Base-by-base conservation (phyloP, 2,329 filamentous ascomycete genomes). In the Aureobasidium mangrovei region DNA sequence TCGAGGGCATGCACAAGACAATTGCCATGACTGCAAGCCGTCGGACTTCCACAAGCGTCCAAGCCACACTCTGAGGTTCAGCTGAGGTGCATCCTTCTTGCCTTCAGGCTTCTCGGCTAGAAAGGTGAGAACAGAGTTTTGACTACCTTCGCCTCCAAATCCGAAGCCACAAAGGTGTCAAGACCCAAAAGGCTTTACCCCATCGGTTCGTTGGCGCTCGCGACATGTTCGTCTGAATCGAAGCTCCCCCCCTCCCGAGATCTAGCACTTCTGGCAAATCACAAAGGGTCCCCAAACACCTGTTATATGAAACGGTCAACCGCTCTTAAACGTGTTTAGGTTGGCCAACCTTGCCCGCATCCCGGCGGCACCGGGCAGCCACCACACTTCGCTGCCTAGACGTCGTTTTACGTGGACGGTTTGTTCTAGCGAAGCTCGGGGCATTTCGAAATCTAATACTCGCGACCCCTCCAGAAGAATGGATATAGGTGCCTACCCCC, bases 391-490 rank as follows among this genome's bases (percentile, higher is more conserved):
- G 18, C 18, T 10, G 36, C n/a, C 24, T 44, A 44, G 42, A 29
- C 18, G 42, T 29, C 42, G n/a, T 24, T 7, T n/a, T 7, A 35
- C 18, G 2, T 28, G 5, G 38, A 47, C 44, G 44, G 44, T 38
- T 47, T 27, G 33, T 47, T 38, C 44, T 47, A 47, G 44, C 44
- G 44, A 47, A 47, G 32, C 38, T 38, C 32, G 27, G 44, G 44
- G 44, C 44, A 35, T 7, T 10, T 35, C 32, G 10, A 35, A 35
- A 10, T 35, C 7, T 35, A 7, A 10, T 7, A 35, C 32, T 10
- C 7, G 6, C 10, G 32, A 10, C 10, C 32, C 32, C 10, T 35
- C 39, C 18, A 42, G 39, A 42, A 7, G n/a, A n/a, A 40, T 49
- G 46, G 26, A 49, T 49, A 39, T 32, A 49, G 35, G 35, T 40